Base-by-base conservation (phyloP, 2,329 filamentous ascomycete species). In the Tolypocladium tundrense region DNA sequence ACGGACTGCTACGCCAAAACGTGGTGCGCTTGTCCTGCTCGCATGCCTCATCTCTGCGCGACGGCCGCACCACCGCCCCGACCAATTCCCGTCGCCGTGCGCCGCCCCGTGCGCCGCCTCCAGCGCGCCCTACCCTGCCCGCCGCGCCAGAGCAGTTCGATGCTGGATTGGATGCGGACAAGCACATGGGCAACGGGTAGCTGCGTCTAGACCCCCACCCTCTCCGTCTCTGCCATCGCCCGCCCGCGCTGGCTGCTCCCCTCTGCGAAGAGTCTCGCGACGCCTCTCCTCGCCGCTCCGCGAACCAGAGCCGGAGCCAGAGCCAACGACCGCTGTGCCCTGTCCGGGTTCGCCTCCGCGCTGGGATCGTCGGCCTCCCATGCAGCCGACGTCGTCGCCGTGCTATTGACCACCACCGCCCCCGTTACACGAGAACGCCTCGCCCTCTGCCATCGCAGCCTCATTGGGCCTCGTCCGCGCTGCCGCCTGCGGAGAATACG, bases 1-100 rank as follows among this genome's bases (percentile, higher is more conserved):
- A 33, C 53, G 39, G 42, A 24, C 51, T 41, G 50, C 50, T 43
- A 48, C 56, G 56, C 58, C 53, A 21, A 39, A 51, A 53, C 52
- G 55, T 45, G 40, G 55, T 53, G 60, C 53, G 57, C 42, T 53
- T 57, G 62, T 60, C 60, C 62, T 59, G 63, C 61, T 67, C 65
- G 67, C 66, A 70, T 70, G 68, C 69, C 65, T 68, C 66, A 69
- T 70, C 68, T 68, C 61, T 70, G 69, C 66, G 65, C 67, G 60
- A 70, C 69, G 62, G 62, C 61, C 54, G 57, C 56, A 60, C 58
- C 55, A 56, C 58, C 39, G 57, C 51, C 57, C 50, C 56, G 53
- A 55, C 56, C 50, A 57, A 37, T 48, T 51, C 53, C 54, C 54
- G 43, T 58, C 54, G 55, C 55, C 53, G 43, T 50, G 42, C 57